Evolutionary conservation across 257 asterid genomes (phyloP).

Genomic region (Solanum dulcamara): DNA sequence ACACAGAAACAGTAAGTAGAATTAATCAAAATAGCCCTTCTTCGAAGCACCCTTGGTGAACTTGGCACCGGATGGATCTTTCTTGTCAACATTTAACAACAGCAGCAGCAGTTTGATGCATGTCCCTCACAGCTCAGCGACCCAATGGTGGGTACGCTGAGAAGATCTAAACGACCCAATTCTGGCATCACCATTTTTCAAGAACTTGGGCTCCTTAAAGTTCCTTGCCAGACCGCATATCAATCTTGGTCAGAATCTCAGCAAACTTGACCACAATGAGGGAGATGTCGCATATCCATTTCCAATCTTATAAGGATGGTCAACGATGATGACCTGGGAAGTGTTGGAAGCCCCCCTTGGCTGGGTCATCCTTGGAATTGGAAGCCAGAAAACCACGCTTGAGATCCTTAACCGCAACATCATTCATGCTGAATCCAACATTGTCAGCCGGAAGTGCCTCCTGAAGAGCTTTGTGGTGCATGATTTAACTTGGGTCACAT

Average conservation of each 20-base stretch:
- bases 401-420: constrained; percentile 45
- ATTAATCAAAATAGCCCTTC: constrained; percentile 7
- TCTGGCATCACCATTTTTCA: constrained; percentile 49
- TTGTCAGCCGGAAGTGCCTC: not conserved
- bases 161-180: constrained; percentile 32
- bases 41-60: constrained; percentile 8
- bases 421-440: constrained; percentile 23
- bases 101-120: constrained; percentile 22
- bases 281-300: constrained; percentile 20
- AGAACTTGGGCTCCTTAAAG: constrained; percentile 14
- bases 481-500: constrained; percentile 5
- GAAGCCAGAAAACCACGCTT: constrained; percentile 25
- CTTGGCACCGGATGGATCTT: not conserved
- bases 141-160: constrained; percentile 31
- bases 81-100: constrained; percentile 33
- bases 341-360: constrained; percentile 36
- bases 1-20: not conserved
- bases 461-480: constrained; percentile 25
- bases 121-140: constrained; percentile 37
- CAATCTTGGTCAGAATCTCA: not conserved
- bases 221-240: not conserved
- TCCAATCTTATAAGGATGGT: constrained; percentile 55
- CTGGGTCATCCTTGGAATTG: constrained; percentile 13
- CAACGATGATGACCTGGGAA: constrained; percentile 51
- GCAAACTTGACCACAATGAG: not conserved